Evolutionary conservation across 768 basidiomycete genomes (phyloP).

Genomic region (Termitomyces sp.): DNA sequence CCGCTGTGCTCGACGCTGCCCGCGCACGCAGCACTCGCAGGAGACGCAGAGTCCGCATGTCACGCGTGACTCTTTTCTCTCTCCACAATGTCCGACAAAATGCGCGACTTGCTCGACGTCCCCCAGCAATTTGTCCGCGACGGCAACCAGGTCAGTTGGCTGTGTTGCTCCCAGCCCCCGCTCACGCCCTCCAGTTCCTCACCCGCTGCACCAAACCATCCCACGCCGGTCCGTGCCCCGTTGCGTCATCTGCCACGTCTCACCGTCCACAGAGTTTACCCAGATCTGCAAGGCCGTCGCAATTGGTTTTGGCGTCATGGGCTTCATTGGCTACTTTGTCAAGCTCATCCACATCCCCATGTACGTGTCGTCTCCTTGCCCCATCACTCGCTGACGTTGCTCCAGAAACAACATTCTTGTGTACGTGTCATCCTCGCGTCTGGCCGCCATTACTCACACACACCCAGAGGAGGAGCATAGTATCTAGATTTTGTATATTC

Average conservation of each 20-base stretch:
- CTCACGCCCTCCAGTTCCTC: conserved; percentile 62
- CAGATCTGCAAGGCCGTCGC: conserved; percentile 97
- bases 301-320: conserved; percentile 98
- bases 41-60: conserved; percentile 17
- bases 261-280: conserved; percentile 63
- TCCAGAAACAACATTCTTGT: conserved; percentile 94
- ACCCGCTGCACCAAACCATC: conserved; percentile 98
- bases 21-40: conserved; percentile 24
- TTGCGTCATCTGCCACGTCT: background rate
- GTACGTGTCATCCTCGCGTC: conserved; percentile 47
- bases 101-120: conserved; percentile 86
- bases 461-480: conserved; percentile 71
- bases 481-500: conserved; percentile 16
- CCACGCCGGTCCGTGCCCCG: conserved; percentile 66
- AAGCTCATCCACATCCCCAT: conserved; percentile 98
- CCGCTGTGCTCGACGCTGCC: background rate
- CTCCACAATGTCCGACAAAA: conserved; percentile 78
- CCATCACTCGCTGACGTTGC: conserved; percentile 9
- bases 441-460: conserved; percentile 15
- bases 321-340: conserved; percentile 98
- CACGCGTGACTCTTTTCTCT: background rate
- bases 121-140: conserved; percentile 91
- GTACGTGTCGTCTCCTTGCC: conserved; percentile 43
- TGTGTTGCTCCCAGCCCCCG: too few species aligned
- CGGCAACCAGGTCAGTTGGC: conserved; percentile 94